Percentiles rank a stretch among this genome's conserved stretches.
Conservation (phyloP, 176 grass and related monocot species). For the Bonia amplexicaulis region DNA sequence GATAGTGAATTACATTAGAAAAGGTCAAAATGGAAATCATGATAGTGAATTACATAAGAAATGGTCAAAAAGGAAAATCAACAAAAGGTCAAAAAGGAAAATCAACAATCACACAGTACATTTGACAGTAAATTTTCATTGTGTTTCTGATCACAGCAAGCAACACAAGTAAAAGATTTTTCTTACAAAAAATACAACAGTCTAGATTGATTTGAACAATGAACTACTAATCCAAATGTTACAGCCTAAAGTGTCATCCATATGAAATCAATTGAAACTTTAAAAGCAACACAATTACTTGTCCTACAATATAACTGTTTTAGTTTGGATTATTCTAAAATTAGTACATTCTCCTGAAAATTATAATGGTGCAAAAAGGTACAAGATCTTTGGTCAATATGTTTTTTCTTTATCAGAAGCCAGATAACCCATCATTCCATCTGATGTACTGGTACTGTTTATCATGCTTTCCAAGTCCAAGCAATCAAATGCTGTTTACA, state of each 20-base stretch:
- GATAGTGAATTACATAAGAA: too few species aligned
- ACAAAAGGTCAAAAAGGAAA: not conserved
- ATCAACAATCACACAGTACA: not conserved
- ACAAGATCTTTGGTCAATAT: not conserved
- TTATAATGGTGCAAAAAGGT: not conserved
- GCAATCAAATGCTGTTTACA: not conserved
- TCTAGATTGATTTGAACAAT: not conserved
- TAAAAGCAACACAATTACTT: not conserved
- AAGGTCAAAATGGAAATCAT: not conserved
- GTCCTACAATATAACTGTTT: not conserved
- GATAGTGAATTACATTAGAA: not conserved
- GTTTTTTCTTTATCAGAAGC: not conserved
- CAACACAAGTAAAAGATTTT: not conserved
- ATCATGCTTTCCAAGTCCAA: not conserved
- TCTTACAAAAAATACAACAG: not conserved
- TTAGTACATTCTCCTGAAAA: not conserved
- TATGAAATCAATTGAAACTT: not conserved
- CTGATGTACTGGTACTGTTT: not conserved
- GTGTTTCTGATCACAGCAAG: not conserved
- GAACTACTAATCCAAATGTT: not conserved
- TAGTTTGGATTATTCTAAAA: not conserved
- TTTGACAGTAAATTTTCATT: not conserved
- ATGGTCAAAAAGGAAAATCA: too few species aligned
- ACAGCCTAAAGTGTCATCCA: not conserved
- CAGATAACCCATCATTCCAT: not conserved